These are phyloP conservation scores for Claviceps lovelessii DNA, from an alignment of 2,329 filamentous ascomycete species.

Conservation along the genomic window DNA sequence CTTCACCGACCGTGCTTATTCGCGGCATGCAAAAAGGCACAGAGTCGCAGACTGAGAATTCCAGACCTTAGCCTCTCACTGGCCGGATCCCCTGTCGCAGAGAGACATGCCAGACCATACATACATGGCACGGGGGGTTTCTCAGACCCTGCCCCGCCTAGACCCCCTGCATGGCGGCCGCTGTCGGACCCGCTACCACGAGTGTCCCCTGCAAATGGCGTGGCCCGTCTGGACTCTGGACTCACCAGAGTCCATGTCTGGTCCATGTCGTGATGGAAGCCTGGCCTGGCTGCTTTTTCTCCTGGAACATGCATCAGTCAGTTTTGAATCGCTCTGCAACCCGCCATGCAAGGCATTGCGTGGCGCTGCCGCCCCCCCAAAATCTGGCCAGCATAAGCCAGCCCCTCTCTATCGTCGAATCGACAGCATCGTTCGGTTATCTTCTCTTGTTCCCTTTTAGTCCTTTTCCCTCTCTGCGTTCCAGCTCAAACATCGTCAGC, in stretches of 20 bases:
- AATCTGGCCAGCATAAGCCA: neutral
- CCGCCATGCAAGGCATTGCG: neutral
- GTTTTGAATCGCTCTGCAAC: neutral
- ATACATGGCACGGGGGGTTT: neutral
- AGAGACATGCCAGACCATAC: too few relatives aligned
- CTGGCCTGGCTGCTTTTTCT: too few relatives aligned
- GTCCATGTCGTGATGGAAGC: too few relatives aligned
- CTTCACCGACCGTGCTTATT: neutral
- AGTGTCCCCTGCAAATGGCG: neutral
- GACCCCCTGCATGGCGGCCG: neutral
- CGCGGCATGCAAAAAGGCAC: neutral
- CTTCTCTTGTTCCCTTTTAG: neutral
- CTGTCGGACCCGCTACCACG: conserved; percentile 1
- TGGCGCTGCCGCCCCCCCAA: neutral
- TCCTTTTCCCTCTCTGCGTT: neutral
- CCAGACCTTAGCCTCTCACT: neutral
- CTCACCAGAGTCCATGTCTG: too few relatives aligned
- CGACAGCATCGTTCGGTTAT: neutral
- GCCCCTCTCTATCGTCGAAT: neutral
- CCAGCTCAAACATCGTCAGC: neutral
- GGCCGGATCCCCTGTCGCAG: neutral
- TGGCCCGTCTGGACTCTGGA: too few relatives aligned
- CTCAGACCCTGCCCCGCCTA: neutral
- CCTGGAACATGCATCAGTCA: too few relatives aligned
- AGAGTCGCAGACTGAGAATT: neutral